A percentile compares a stretch with the other conserved stretches of the same genome.
phyloP scores from a whole-genome alignment of 2,329 filamentous ascomycete genomes.

The Sclerotinia minor region DNA sequence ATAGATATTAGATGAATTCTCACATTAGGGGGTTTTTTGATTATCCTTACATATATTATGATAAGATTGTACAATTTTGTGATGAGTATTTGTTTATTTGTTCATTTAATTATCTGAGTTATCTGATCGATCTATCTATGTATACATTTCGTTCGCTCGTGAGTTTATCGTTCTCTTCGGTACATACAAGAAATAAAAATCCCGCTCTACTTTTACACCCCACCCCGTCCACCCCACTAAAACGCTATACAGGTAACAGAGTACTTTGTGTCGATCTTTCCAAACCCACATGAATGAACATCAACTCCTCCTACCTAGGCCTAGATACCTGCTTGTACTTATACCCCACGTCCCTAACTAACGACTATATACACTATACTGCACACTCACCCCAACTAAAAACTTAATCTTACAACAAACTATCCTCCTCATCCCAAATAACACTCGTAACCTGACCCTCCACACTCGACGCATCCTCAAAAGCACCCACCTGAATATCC shows the following conservation, averaged over 20 bases:
- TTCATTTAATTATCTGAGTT: too few species aligned
- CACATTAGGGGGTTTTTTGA: too few species aligned
- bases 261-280: background rate
- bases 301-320: background rate
- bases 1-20: too few species aligned
- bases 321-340: too few species aligned
- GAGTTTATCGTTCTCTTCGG: too few species aligned
- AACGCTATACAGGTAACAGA: background rate
- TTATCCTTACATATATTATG: too few species aligned
- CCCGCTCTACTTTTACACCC: background rate
- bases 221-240: background rate
- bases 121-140: too few species aligned
- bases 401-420: background rate
- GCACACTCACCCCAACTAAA: background rate
- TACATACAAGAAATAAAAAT: background rate
- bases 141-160: too few species aligned
- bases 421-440: slow-evolving; percentile 37
- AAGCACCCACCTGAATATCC: slow-evolving; percentile 23
- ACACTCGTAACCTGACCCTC: slow-evolving; percentile 37
- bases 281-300: background rate
- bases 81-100: too few species aligned
- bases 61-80: too few species aligned
- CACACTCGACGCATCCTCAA: slow-evolving; percentile 7
- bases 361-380: background rate
- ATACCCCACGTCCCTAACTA: too few species aligned